phyloP scores from a whole-genome alignment of 2,329 filamentous ascomycete genomes.

The Diaporthe vaccinii region DNA sequence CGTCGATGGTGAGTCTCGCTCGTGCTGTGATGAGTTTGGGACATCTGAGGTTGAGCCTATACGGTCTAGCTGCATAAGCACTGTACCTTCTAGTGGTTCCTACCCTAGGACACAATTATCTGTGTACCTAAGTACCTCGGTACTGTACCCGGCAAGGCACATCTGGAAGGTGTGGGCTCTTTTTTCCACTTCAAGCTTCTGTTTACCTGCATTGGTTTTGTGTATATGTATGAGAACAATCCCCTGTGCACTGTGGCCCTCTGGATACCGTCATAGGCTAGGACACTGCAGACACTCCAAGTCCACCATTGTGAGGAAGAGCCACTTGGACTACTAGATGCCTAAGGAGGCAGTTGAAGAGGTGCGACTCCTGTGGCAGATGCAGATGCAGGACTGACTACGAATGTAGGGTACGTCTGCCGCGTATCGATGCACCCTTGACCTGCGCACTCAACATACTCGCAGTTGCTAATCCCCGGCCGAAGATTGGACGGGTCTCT shows the following conservation, averaged over 20 bases:
- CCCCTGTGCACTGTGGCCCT: neutral
- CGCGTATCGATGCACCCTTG: neutral
- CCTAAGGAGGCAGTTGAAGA: neutral
- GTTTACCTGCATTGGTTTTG: neutral
- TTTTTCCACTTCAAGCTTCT: neutral
- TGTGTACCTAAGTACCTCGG: neutral
- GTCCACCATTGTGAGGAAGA: neutral
- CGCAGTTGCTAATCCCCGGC: neutral
- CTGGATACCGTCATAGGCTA: neutral
- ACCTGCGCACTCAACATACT: neutral
- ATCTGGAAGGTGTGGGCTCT: neutral
- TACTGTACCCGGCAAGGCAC: neutral
- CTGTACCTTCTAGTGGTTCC: too few relatives aligned
- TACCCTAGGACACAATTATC: neutral
- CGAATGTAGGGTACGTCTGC: neutral
- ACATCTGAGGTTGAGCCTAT: neutral
- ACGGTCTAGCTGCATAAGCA: neutral
- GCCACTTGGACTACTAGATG: neutral
- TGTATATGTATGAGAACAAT: neutral
- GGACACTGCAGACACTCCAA: too few relatives aligned
- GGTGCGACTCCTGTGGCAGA: neutral
- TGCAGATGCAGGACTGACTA: neutral
- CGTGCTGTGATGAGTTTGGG: neutral
- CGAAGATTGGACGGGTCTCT: neutral
- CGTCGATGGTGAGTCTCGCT: neutral